Percentiles rank a stretch among this genome's conserved stretches.
phyloP scores from a whole-genome alignment of 2,329 filamentous ascomycete genomes.

The Raffaelea deltoideospora region DNA sequence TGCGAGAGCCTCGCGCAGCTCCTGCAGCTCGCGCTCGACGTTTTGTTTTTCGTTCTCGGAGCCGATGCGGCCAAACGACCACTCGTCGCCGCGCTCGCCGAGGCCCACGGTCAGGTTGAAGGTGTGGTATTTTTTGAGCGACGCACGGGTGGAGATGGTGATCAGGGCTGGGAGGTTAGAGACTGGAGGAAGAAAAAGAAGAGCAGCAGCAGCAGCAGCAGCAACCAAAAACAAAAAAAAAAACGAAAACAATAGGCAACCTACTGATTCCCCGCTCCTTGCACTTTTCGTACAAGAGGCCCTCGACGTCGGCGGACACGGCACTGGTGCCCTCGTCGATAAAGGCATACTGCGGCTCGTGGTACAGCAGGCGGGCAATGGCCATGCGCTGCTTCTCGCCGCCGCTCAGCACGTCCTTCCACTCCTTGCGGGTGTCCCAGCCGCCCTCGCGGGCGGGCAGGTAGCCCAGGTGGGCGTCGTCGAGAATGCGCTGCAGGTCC shows the following conservation, averaged over 20 bases:
- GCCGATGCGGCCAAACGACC: constrained; percentile 88
- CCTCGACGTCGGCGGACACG: constrained; percentile 88
- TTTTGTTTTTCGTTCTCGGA: constrained; percentile 86
- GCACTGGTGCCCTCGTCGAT: constrained; percentile 93
- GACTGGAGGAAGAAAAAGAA: constrained; percentile 2
- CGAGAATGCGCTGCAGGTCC: constrained; percentile 63
- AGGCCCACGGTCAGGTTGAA: constrained; percentile 77
- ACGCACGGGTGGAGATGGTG: constrained; percentile 87
- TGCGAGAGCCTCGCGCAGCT: constrained; percentile 63
- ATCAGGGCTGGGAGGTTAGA: constrained; percentile 52
- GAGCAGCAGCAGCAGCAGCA: not conserved
- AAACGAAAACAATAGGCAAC: constrained; percentile 20
- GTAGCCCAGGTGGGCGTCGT: constrained; percentile 76
- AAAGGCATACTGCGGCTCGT: constrained; percentile 87
- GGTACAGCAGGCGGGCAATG: constrained; percentile 80
- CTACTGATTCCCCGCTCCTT: constrained; percentile 88
- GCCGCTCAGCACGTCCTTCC: constrained; percentile 95
- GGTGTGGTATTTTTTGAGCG: constrained; percentile 88
- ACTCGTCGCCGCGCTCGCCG: constrained; percentile 68
- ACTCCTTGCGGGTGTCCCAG: constrained; percentile 93
- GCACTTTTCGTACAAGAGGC: constrained; percentile 78
- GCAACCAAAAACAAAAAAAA: not conserved
- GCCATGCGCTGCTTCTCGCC: constrained; percentile 95
- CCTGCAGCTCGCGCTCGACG: constrained; percentile 79
- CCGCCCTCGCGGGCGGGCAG: constrained; percentile 84